Base-by-base conservation (phyloP, 164 flowering plant genomes). In the Chloranthus sessilifolius region DNA sequence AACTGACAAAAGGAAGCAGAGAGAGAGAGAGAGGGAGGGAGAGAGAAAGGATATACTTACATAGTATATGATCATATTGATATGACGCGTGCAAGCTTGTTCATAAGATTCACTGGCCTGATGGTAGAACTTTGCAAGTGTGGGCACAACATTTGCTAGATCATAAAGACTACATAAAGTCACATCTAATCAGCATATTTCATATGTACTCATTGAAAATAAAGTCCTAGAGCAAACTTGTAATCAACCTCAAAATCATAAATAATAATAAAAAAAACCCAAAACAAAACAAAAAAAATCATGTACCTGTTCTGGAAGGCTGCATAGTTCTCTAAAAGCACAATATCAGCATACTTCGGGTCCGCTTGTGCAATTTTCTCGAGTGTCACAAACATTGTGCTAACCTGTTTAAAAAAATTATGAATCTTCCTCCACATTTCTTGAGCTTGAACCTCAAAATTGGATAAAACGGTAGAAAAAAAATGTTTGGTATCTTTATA, bases 91-190 rank as follows among this genome's bases (percentile, higher is more conserved):
- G 65, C 99, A 94, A 62, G 99, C 95, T 74, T 84, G 95, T 63
- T 94, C 99, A 76, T 89, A 94, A 34, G 84, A 61, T 75, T 94
- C 97, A 70, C 97, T 94, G 30, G 99, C 97, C 71, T 86, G 92
- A 69, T 94, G 99, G 68, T 89, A 94, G 55, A 87, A 94, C 60
- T 94, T 94, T 36, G 99, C 99, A 50, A 94, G 72, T 10, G 88
- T 89, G 24, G 95, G 95, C 60, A 94, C 97, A 58, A 82, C 84
- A 78, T 89, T 94, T 33, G 99, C 99, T 22, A 94, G 74, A 62
- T 94, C 99, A 85, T 94, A 94, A 43, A 94, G 77, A 67, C 99
- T 94, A 88, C 81, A 84, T 5, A 24, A 12, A 61, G 68, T 8
- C 21, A 35, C 23, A 58, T 51, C 48, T 23, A 42, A 50, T 70